These are phyloP conservation scores for Lachnellula subtilissima DNA, from an alignment of 2,329 filamentous ascomycete species.

Conservation along the genomic window DNA sequence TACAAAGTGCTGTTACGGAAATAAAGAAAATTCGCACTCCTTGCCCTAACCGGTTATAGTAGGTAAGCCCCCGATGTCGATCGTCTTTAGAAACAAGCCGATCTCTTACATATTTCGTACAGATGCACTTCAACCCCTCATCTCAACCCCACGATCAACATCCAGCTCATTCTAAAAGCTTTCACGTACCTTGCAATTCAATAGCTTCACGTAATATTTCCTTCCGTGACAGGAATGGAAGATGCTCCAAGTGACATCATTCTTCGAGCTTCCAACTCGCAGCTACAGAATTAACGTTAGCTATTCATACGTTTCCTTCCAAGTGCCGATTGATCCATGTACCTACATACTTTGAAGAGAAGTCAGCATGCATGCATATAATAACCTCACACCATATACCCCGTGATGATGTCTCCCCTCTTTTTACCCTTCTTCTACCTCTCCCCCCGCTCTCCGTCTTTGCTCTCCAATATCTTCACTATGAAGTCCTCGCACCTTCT, in stretches of 20 bases:
- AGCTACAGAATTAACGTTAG: neutral
- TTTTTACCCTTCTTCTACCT: neutral
- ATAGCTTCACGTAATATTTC: neutral
- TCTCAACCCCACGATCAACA: neutral
- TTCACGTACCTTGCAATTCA: neutral
- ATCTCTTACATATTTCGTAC: neutral
- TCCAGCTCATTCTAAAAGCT: neutral
- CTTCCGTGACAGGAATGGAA: neutral
- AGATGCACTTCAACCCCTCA: neutral
- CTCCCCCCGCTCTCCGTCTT: neutral
- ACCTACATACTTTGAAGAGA: too few relatives aligned
- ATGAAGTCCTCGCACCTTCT: slow-evolving; percentile 4
- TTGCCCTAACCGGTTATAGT: neutral
- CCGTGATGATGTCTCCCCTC: neutral
- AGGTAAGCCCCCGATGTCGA: neutral
- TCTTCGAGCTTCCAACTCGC: neutral
- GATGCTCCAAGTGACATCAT: neutral
- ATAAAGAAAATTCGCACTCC: neutral
- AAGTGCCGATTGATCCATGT: too few relatives aligned
- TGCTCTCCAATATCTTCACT: neutral
- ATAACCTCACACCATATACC: neutral
- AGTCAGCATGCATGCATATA: neutral
- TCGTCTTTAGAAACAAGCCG: neutral
- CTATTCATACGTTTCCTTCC: neutral
- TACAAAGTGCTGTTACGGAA: too few relatives aligned